Evolutionary conservation across 176 grass and related monocot genomes (phyloP).

Genomic region (Pontederia crassipes): DNA sequence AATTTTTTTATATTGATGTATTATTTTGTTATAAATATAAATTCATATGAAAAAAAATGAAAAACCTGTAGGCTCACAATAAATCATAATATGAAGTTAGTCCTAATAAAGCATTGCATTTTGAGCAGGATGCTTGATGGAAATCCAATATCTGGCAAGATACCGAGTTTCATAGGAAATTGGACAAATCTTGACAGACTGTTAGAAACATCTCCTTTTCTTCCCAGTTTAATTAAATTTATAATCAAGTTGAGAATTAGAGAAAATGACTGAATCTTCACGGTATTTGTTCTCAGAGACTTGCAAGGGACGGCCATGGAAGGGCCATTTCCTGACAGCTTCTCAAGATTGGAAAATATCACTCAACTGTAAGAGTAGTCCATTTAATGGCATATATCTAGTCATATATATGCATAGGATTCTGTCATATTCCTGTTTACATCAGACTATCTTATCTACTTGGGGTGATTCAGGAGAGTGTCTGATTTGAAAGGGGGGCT

Average conservation of each 20-base stretch:
- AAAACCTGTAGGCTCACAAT: too few species aligned
- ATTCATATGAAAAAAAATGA: too few species aligned
- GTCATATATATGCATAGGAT: not conserved
- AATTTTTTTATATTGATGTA: too few species aligned
- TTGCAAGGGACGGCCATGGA: constrained; percentile 21
- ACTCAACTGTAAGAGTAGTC: not conserved
- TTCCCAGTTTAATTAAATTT: not conserved
- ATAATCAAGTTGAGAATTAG: not conserved
- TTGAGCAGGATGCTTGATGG: constrained; percentile 13
- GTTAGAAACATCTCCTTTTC: not conserved
- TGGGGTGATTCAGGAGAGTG: constrained; percentile 1
- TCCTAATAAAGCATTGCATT: not conserved
- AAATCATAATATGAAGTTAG: not conserved
- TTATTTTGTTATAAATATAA: too few species aligned
- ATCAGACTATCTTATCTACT: not conserved
- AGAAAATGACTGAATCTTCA: not conserved
- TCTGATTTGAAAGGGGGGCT: constrained; percentile 12
- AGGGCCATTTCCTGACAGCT: constrained; percentile 13
- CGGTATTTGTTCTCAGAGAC: not conserved
- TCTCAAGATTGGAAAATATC: constrained; percentile 2
- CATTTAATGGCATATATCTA: not conserved
- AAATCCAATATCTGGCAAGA: constrained; percentile 18
- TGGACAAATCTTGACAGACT: constrained; percentile 10
- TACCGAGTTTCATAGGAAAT: constrained; percentile 22
- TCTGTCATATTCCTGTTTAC: not conserved